Evolutionary conservation across 179 eudicot species (phyloP), one percentile per base, ranked within the genome.

Genomic region (Carnegiea gigantea): DNA sequence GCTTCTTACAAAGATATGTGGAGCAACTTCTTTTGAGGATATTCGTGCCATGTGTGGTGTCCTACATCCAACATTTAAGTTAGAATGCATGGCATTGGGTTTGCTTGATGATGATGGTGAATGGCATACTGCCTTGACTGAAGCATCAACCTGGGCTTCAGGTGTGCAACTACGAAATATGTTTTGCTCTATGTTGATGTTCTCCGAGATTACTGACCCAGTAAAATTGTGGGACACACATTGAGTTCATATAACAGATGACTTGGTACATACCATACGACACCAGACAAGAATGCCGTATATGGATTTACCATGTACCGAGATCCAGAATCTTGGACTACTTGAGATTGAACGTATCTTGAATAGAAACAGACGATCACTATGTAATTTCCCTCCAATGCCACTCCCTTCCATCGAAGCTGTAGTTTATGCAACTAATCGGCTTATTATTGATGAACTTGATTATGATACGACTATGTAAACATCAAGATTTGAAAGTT

Each of bases 111-210:
- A 71, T n/a, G 68, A 46, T 9, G 67, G 28, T 6, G 81, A 79
- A 60, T 70, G 70, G 68, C 81, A 79, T 30, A 76, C 20, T 4
- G 26, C 30, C 8, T 44, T 67, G 15, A 24, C 15, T 26, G 60
- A 44, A 26, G 73, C 73, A 10, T 15, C 15, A 9, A 44, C 18
- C 0, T 78, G 57, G 72, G 53, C 54, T 30, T 12, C 57, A 1
- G 23, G 72, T n/a, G 9, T 21, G 3, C 26, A 77, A 2, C 30
- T 62, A 5, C 20, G 53, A 8, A 59, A 59, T n/a, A 38, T 77
- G 79, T 75, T 77, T 60, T 59, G 79, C 6, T 36, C 68, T 20
- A 40, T 36, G 6, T 40, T 77, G 26, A 36, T 77, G 70, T 59
- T 77, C 24, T 20, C 20, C 9, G 21, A 38, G n/a, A 44, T 77